Percentiles rank a stretch among this genome's conserved stretches.
Evolutionary conservation across 805 yeast species (phyloP).

Genomic region (Debaryomyces castellii): DNA sequence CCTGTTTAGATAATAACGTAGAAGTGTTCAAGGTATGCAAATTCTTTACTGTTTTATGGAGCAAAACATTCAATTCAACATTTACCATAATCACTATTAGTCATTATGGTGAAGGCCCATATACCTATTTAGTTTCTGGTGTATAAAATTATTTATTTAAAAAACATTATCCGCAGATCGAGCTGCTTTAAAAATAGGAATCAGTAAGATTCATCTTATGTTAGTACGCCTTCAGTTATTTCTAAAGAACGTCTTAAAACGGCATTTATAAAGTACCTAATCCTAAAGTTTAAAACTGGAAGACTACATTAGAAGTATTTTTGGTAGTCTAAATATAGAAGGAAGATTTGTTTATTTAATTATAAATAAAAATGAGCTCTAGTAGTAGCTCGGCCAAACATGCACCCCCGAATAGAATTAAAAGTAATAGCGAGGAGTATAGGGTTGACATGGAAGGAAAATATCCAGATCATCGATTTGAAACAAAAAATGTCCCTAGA

Average conservation of each 20-base stretch:
- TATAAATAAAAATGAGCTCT: not conserved
- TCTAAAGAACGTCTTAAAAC: too few relatives aligned
- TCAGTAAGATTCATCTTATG: not conserved
- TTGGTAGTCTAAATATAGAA: not conserved
- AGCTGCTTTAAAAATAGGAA: not conserved
- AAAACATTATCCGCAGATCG: not conserved
- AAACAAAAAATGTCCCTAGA: not conserved
- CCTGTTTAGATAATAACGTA: constrained; percentile 1
- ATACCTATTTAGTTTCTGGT: too few relatives aligned
- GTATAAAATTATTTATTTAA: not conserved
- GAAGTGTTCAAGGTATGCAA: constrained; percentile 14
- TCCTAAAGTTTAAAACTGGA: too few relatives aligned
- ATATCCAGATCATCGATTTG: not conserved
- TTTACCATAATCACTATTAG: constrained; percentile 1
- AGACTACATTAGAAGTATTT: not conserved
- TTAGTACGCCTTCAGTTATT: not conserved
- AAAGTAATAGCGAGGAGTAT: not conserved
- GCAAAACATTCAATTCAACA: constrained; percentile 12
- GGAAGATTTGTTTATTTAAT: not conserved
- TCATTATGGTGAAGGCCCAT: not conserved
- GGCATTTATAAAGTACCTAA: too few relatives aligned
- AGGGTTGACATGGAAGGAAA: not conserved
- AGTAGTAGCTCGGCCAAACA: not conserved
- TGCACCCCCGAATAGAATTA: not conserved
- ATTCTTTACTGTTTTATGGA: constrained; percentile 16